Evolutionary conservation across 352 stramenopile genomes (phyloP), one percentile per base, ranked within the genome.

Genomic region (Thalassiosira sp.): DNA sequence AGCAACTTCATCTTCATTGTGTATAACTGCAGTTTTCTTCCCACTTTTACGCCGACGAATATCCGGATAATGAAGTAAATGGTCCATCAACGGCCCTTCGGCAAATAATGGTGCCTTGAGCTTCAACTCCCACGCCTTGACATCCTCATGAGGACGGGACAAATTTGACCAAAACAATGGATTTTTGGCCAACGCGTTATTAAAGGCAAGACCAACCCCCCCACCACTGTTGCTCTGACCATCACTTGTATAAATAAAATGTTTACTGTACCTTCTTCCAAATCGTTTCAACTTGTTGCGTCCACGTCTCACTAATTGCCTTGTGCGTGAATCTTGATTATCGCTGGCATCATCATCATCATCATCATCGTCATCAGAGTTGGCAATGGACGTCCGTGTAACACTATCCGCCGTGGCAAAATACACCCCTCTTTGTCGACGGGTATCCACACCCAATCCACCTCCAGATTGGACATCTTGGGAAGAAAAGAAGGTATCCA

Each of bases 81-180:
- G 51, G 15, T 60, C 51, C 51, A 60, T 60, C 51, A 60, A 7
- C 27, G 51, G 51, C 20, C 27, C 51, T 28, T 60, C 51, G 1
- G 51, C n/a, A n/a, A n/a, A 27, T 11, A 60, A 60, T 5, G 27
- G 51, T 45, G 27, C 51, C 27, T 15, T 45, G 3, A 42, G 24
- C 51, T 35, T 57, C 5, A 13, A 37, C 18, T 57, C 22, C 48
- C 48, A 57, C 16, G 33, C 48, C 16, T 35, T 57, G 48, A 57
- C 11, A 15, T 35, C n/a, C n/a, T n/a, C n/a, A n/a, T n/a, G 20
- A 8, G 31, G 31, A 8, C 8, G 31, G 31, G 3, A 8, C 3
- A 37, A 8, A 37, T 37, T 37, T 3, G 31, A 10, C 31, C 31
- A 37, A 37, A 37, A 37, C 31, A n/a, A n/a, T n/a, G n/a, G n/a